phyloP scores from a whole-genome alignment of 2,329 filamentous ascomycete genomes.

The Cercospora sp. region DNA sequence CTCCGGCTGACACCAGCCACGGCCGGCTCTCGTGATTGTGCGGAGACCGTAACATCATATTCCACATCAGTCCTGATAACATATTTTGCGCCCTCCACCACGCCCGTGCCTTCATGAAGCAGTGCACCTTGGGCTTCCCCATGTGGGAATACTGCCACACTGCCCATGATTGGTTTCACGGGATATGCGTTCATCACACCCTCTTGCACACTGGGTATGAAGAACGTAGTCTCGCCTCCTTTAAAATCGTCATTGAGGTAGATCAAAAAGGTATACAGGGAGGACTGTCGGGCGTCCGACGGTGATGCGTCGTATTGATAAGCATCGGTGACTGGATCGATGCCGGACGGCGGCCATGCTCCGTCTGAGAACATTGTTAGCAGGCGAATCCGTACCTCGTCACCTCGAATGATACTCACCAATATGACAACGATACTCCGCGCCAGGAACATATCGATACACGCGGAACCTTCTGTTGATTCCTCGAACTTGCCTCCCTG shows the following conservation, averaged over 20 bases:
- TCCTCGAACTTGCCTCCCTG: slow-evolving; percentile 60
- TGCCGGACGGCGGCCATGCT: slow-evolving; percentile 70
- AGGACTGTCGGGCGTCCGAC: slow-evolving; percentile 60
- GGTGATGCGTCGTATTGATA: slow-evolving; percentile 70
- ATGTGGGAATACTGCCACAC: slow-evolving; percentile 68
- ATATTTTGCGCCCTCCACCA: slow-evolving; percentile 66
- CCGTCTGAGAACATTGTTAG: slow-evolving; percentile 47
- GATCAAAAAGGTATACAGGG: slow-evolving; percentile 67
- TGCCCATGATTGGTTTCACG: slow-evolving; percentile 67
- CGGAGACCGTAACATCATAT: slow-evolving; percentile 56
- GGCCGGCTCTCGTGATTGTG: not conserved
- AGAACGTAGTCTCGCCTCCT: slow-evolving; percentile 70
- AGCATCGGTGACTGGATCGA: slow-evolving; percentile 54
- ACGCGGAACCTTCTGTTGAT: slow-evolving; percentile 70
- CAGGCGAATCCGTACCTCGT: not conserved
- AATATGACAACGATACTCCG: slow-evolving; percentile 70
- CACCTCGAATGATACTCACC: slow-evolving; percentile 24
- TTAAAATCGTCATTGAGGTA: slow-evolving; percentile 73
- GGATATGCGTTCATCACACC: slow-evolving; percentile 69
- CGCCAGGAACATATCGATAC: slow-evolving; percentile 70
- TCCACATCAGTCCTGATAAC: slow-evolving; percentile 71
- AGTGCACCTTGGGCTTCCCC: slow-evolving; percentile 66
- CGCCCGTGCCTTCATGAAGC: slow-evolving; percentile 70
- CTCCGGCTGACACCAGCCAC: not conserved
- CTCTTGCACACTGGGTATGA: slow-evolving; percentile 63